Evolutionary conservation across 257 asterid species (phyloP).

Genomic region (Rehmannia glutinosa): DNA sequence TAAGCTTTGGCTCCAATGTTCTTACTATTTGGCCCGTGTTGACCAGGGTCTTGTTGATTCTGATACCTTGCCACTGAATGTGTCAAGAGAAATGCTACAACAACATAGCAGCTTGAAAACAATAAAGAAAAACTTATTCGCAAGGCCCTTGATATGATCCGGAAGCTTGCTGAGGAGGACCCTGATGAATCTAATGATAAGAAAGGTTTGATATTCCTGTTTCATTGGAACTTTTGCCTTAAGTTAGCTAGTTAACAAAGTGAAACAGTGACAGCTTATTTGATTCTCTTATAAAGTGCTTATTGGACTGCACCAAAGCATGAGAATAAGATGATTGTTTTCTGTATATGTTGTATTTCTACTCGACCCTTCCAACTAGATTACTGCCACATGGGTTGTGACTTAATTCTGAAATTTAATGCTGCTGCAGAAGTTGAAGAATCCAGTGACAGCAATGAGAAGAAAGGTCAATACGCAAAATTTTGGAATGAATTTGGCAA

Average conservation of each 20-base stretch:
- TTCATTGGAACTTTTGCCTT: not conserved
- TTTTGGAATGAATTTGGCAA: conserved; percentile 86
- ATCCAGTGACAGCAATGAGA: conserved; percentile 65
- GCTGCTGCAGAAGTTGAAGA: conserved; percentile 60
- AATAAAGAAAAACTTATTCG: conserved; percentile 93
- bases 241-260: too few relatives aligned
- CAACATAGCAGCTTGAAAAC: conserved; percentile 95
- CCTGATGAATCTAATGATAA: conserved; percentile 78
- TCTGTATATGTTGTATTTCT: not conserved
- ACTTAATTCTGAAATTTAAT: not conserved
- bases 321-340: not conserved
- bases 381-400: not conserved
- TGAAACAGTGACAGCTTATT: not conserved
- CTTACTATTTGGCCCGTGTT: conserved; percentile 13
- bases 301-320: not conserved
- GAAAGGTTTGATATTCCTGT: conserved; percentile 41
- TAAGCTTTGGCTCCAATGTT: not conserved
- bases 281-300: not conserved
- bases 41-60: conserved; percentile 97
- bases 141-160: conserved; percentile 97
- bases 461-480: conserved; percentile 78
- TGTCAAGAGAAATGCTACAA: conserved; percentile 97
- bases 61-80: conserved; percentile 91
- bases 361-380: not conserved
- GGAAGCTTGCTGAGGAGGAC: conserved; percentile 93